Conservation (phyloP, 257 asterid genomes). For the Penstemon davidsonii region DNA sequence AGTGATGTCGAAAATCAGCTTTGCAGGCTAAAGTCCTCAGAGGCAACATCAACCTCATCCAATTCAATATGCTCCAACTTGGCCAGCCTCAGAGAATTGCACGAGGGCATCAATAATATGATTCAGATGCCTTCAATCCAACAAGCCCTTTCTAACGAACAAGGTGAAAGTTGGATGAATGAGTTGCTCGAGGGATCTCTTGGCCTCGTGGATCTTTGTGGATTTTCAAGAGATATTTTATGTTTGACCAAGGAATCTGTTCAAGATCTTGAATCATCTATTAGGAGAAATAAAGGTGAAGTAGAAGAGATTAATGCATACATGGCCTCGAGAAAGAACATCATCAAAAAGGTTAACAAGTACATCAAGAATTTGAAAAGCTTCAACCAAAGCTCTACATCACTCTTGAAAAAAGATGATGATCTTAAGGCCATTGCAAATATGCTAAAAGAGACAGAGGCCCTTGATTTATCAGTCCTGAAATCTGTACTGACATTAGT, state of each 20-base stretch:
- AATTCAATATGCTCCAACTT: constrained; percentile 22
- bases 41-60: neutral
- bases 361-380: constrained; percentile 20
- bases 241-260: constrained; percentile 30
- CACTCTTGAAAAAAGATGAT: too few relatives aligned
- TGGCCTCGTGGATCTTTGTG: constrained; percentile 32
- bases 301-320: constrained; percentile 23
- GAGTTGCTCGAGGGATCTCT: constrained; percentile 35
- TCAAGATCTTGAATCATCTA: constrained; percentile 33
- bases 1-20: constrained; percentile 24
- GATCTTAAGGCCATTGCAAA: neutral
- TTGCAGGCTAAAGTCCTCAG: constrained; percentile 24
- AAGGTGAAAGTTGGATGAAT: constrained; percentile 23
- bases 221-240: constrained; percentile 23
- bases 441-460: constrained; percentile 25
- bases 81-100: constrained; percentile 22
- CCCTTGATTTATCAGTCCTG: constrained; percentile 14
- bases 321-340: constrained; percentile 26
- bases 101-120: constrained; percentile 19
- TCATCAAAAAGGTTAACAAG: constrained; percentile 24
- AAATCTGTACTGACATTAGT: constrained; percentile 12
- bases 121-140: constrained; percentile 32
- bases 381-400: neutral
- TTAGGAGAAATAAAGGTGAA: constrained; percentile 28
- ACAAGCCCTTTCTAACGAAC: constrained; percentile 7